Conservation (phyloP, 441 rosid species). For the Codiaeum variegatum region DNA sequence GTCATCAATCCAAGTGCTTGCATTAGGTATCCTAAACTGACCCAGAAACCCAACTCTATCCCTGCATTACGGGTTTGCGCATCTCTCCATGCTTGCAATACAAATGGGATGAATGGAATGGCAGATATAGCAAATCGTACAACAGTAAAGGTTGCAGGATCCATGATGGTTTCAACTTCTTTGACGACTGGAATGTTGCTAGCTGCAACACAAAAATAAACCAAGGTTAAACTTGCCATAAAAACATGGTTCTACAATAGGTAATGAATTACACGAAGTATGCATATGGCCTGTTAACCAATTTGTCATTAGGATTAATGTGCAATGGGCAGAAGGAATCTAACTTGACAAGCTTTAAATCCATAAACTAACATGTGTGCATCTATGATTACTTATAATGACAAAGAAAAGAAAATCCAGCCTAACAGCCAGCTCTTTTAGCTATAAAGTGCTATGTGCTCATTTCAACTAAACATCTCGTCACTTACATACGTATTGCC, state of each 20-base stretch:
- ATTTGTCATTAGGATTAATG: background rate
- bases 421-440: background rate
- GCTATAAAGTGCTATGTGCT: background rate
- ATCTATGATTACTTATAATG: background rate
- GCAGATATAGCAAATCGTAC: constrained; percentile 51
- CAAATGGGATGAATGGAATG: constrained; percentile 48
- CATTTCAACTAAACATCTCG: background rate
- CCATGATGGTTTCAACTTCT: constrained; percentile 44
- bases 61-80: constrained; percentile 49
- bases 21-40: constrained; percentile 54
- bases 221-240: background rate
- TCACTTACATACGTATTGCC: no score
- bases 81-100: constrained; percentile 36
- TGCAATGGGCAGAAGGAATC: background rate
- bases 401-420: background rate
- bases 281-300: background rate
- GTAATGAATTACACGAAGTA: background rate
- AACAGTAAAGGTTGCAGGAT: constrained; percentile 47
- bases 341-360: background rate
- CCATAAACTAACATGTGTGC: background rate
- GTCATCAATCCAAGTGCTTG: constrained; percentile 58
- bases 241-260: background rate
- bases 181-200: constrained; percentile 53
- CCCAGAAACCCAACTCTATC: constrained; percentile 64
- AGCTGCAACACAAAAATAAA: constrained; percentile 33